Evolutionary conservation across 768 basidiomycete species (phyloP).

Genomic region (Tricholoma hemisulphureum): DNA sequence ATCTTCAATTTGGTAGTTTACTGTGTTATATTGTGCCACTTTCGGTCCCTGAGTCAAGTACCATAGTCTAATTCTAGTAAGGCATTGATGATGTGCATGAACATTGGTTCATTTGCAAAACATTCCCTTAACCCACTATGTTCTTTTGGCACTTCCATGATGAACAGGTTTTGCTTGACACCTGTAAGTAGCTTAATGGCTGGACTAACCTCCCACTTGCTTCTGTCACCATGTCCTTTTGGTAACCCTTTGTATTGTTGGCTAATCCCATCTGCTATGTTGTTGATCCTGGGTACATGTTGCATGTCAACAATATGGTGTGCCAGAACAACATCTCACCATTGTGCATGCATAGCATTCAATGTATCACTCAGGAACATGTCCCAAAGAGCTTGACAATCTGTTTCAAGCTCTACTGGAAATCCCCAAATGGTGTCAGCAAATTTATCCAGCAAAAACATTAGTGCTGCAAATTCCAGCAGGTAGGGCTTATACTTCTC

Average conservation of each 20-base stretch:
- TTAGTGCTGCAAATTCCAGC: constrained; percentile 33
- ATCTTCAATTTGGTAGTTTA: too few relatives aligned
- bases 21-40: background rate
- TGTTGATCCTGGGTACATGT: constrained; percentile 22
- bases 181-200: constrained; percentile 25
- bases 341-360: constrained; percentile 22
- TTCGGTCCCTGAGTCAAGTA: background rate
- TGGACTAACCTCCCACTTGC: constrained; percentile 29
- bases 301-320: constrained; percentile 22
- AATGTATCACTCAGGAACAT: constrained; percentile 23
- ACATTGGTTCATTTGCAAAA: constrained; percentile 22
- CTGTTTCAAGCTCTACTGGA: constrained; percentile 31
- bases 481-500: constrained; percentile 29
- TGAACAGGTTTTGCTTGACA: constrained; percentile 14
- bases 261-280: constrained; percentile 31
- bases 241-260: constrained; percentile 15
- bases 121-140: constrained; percentile 5
- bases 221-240: constrained; percentile 23
- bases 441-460: constrained; percentile 29
- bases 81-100: constrained; percentile 22
- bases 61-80: background rate
- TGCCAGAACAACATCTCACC: constrained; percentile 24
- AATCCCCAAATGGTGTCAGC: constrained; percentile 23
- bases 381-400: constrained; percentile 31
- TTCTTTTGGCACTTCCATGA: background rate